phyloP scores from a whole-genome alignment of 768 basidiomycete genomes.

The Dacryopinax primogenitus region DNA sequence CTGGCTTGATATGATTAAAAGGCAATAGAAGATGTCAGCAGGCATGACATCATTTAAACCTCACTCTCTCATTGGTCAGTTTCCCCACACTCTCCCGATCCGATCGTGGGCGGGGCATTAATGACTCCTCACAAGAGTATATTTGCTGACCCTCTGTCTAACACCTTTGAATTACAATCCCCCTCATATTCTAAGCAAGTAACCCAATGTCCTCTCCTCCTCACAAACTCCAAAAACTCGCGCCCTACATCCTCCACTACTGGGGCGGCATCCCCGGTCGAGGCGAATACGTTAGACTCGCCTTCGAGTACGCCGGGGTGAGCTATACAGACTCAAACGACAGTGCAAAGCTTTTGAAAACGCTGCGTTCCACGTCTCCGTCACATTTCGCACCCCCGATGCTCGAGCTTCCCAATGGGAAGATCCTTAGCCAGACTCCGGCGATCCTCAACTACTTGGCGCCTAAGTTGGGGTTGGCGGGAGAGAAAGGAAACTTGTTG shows the following conservation, averaged over 20 bases:
- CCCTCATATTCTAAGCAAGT: not conserved
- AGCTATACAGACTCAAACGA: slow-evolving; percentile 26
- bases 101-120: too few species aligned
- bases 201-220: not conserved
- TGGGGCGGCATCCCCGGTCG: slow-evolving; percentile 30
- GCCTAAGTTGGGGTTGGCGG: slow-evolving; percentile 27
- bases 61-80: too few species aligned
- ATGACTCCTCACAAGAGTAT: too few species aligned
- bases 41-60: too few species aligned
- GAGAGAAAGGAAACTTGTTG: slow-evolving; percentile 1
- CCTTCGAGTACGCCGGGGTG: slow-evolving; percentile 29
- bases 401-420: slow-evolving; percentile 26
- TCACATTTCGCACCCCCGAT: slow-evolving; percentile 34
- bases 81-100: too few species aligned
- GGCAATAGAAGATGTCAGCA: too few species aligned
- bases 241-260: slow-evolving; percentile 14
- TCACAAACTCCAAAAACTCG: not conserved
- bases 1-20: too few species aligned
- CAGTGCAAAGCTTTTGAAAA: slow-evolving; percentile 10
- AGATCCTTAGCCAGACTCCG: slow-evolving; percentile 28
- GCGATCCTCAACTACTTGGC: slow-evolving; percentile 31
- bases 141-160: too few species aligned
- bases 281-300: slow-evolving; percentile 31
- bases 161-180: too few species aligned
- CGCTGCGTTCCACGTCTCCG: slow-evolving; percentile 13